phyloP scores from a whole-genome alignment of 2,329 filamentous ascomycete genomes.

The Epichloe scottii region DNA sequence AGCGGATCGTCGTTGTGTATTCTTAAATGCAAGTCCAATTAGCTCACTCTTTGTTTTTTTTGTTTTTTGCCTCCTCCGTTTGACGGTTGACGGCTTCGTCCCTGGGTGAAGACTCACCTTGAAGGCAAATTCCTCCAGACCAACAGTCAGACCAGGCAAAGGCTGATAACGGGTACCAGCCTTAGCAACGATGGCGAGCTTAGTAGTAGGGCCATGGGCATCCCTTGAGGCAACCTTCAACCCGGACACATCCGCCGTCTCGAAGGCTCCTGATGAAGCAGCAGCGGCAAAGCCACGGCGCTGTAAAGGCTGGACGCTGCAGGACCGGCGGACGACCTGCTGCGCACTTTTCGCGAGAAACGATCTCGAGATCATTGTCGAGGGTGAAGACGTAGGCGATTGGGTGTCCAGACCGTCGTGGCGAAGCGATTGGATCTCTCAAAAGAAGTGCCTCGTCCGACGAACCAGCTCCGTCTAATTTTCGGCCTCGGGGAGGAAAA shows the following conservation, averaged over 20 bases:
- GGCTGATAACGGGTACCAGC: conserved; percentile 89
- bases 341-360: conserved; percentile 45
- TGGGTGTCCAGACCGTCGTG: conserved; percentile 34
- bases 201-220: conserved; percentile 75
- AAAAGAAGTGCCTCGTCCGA: conserved; percentile 29
- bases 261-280: conserved; percentile 64
- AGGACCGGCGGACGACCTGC: conserved; percentile 42
- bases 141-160: conserved; percentile 77
- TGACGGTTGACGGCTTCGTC: conserved; percentile 4
- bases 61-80: conserved; percentile 1
- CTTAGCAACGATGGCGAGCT: conserved; percentile 83
- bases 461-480: conserved; percentile 31
- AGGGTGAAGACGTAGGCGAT: conserved; percentile 43
- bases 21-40: conserved; percentile 42
- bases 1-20: conserved; percentile 76
- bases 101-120: conserved; percentile 46
- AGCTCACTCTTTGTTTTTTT: conserved; percentile 23
- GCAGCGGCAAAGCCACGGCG: conserved; percentile 47
- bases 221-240: conserved; percentile 91
- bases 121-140: conserved; percentile 91
- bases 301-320: conserved; percentile 42
- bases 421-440: conserved; percentile 24
- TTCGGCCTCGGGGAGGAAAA: conserved; percentile 22
- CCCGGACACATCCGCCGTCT: conserved; percentile 73
- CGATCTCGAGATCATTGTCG: conserved; percentile 52